A percentile compares a stretch with the other conserved stretches of the same genome.
phyloP scores from a whole-genome alignment of 2,329 filamentous ascomycete genomes.

The Endothia cerciana region DNA sequence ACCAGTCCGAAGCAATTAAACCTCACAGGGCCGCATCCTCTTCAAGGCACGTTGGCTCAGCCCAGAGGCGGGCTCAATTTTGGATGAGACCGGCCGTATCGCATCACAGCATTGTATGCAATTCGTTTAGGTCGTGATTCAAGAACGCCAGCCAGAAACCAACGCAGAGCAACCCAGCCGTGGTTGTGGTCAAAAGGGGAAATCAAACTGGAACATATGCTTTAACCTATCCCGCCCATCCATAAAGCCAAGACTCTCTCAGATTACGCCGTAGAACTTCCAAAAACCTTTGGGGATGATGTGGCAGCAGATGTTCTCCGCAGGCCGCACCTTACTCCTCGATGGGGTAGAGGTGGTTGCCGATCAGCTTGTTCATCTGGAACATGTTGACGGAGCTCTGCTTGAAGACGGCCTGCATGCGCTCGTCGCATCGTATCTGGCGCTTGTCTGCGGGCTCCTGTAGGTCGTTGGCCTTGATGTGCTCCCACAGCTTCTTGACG shows the following conservation, averaged over 20 bases:
- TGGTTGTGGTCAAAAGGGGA: neutral
- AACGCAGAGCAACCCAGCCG: constrained; percentile 1
- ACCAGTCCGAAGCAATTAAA: neutral
- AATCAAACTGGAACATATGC: constrained; percentile 8
- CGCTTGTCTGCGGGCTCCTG: constrained; percentile 92
- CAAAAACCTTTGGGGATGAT: neutral
- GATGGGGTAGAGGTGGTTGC: constrained; percentile 83
- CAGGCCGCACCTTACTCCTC: constrained; percentile 58
- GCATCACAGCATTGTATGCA: constrained; percentile 4
- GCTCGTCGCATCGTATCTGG: constrained; percentile 90
- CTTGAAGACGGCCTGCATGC: constrained; percentile 91
- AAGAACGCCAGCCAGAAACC: constrained; percentile 15
- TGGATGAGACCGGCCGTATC: neutral
- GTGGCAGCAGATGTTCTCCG: neutral
- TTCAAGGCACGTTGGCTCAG: neutral
- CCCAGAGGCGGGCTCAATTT: neutral
- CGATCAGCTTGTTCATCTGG: constrained; percentile 96
- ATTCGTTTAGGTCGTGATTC: constrained; percentile 12
- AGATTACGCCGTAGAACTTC: constrained; percentile 4
- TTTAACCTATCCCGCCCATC: constrained; percentile 9
- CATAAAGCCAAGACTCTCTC: constrained; percentile 9
- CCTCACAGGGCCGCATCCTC: neutral
- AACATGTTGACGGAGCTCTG: constrained; percentile 95
- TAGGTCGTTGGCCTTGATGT: constrained; percentile 86
- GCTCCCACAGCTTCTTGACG: constrained; percentile 94